Evolutionary conservation across 768 basidiomycete genomes (phyloP).

Genomic region (Amanita phalloides): DNA sequence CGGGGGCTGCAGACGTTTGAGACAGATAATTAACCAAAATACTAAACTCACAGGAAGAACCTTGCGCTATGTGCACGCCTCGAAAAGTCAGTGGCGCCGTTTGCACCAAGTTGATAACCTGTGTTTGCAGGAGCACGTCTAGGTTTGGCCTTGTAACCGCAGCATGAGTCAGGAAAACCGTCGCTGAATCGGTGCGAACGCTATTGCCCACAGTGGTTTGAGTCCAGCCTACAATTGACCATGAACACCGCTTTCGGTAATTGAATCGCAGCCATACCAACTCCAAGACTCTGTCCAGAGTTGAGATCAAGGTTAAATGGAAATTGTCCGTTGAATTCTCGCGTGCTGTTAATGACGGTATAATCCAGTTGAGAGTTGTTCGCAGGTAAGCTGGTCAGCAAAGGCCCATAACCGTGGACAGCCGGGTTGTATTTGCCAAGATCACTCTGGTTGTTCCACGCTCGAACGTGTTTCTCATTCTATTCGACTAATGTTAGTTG

Average conservation of each 20-base stretch:
- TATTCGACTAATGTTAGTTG: constrained; percentile 4
- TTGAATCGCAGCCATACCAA: constrained; percentile 13
- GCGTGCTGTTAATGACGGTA: constrained; percentile 15
- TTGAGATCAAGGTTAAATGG: constrained; percentile 26
- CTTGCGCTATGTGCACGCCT: constrained; percentile 13
- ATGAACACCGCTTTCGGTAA: background rate
- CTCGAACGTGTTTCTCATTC: constrained; percentile 20
- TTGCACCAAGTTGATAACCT: background rate
- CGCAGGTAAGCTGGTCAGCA: constrained; percentile 17
- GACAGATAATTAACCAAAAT: background rate
- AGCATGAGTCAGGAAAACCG: constrained; percentile 19
- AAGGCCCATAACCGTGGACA: constrained; percentile 16
- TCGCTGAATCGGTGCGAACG: constrained; percentile 17
- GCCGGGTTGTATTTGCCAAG: constrained; percentile 20
- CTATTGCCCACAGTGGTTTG: constrained; percentile 20
- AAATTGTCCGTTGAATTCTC: constrained; percentile 18
- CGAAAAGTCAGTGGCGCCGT: constrained; percentile 8
- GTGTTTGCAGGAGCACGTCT: constrained; percentile 16
- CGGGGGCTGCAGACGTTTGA: background rate
- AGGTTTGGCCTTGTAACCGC: constrained; percentile 17
- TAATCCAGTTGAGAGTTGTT: constrained; percentile 15
- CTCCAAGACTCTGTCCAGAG: constrained; percentile 21
- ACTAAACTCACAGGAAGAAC: constrained; percentile 5
- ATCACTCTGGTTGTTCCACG: constrained; percentile 20
- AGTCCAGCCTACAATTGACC: constrained; percentile 13